Evolutionary conservation across 805 yeast genomes (phyloP).

Genomic region (Kuraishia borneana): DNA sequence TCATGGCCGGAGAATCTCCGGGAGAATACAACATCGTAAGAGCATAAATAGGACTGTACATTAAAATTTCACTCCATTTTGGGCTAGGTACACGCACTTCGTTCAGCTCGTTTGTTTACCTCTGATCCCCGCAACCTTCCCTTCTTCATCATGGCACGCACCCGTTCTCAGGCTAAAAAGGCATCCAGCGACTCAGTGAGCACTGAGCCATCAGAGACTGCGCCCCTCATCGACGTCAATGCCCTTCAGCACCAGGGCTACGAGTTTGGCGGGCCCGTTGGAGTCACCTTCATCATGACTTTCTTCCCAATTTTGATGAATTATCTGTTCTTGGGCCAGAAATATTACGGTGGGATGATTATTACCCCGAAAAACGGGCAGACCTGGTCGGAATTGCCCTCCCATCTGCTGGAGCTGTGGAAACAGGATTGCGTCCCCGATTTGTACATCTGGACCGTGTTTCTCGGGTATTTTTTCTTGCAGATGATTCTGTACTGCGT

Average conservation of each 20-base stretch:
- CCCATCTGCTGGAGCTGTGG: slow-evolving; percentile 32
- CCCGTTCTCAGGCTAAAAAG: too few species aligned
- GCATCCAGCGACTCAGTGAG: too few species aligned
- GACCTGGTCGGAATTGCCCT: slow-evolving; percentile 37
- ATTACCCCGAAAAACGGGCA: slow-evolving; percentile 57
- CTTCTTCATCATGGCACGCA: too few species aligned
- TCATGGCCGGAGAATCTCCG: slow-evolving; percentile 79
- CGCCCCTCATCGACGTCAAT: too few species aligned
- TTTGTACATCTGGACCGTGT: slow-evolving; percentile 52
- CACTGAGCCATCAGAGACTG: too few species aligned
- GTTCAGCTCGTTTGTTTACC: too few species aligned
- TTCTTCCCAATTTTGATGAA: slow-evolving; percentile 93
- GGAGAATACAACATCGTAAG: neutral
- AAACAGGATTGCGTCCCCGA: slow-evolving; percentile 48
- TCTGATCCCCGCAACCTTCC: too few species aligned
- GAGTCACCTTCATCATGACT: slow-evolving; percentile 82
- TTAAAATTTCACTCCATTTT: too few species aligned
- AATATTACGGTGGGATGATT: slow-evolving; percentile 62
- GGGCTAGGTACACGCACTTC: too few species aligned
- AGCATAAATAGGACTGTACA: too few species aligned
- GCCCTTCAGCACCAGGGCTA: slow-evolving; percentile 56
- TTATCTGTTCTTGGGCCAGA: slow-evolving; percentile 91
- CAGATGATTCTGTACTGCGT: slow-evolving; percentile 72
- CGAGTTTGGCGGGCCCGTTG: slow-evolving; percentile 91
- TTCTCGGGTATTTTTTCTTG: slow-evolving; percentile 52